These are phyloP conservation scores for Thraustotheca clavata DNA, from an alignment of 352 stramenopile genomes.

Conservation along the genomic window DNA sequence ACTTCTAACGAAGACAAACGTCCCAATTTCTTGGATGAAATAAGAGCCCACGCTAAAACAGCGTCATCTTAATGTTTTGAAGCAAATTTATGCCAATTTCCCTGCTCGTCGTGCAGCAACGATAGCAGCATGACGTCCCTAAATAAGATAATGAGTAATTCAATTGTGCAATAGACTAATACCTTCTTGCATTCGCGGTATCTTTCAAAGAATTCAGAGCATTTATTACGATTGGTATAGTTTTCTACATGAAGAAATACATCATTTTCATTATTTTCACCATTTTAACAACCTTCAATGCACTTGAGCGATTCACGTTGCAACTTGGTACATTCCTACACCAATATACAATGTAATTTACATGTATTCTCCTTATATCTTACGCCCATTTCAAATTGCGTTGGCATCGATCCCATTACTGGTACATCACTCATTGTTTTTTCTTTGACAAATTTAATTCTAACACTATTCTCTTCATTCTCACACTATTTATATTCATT, in stretches of 20 bases:
- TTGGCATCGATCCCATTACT: not conserved
- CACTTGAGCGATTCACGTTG: slow-evolving; percentile 18
- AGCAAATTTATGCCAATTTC: slow-evolving; percentile 3
- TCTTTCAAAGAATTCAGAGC: slow-evolving; percentile 18
- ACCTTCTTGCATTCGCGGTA: slow-evolving; percentile 23
- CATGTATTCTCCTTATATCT: not conserved
- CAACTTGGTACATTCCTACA: slow-evolving; percentile 15
- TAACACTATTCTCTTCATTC: too few species aligned
- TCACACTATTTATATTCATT: too few species aligned
- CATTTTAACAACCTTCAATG: slow-evolving; percentile 4
- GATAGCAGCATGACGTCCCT: slow-evolving; percentile 16
- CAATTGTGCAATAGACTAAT: not conserved
- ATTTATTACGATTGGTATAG: slow-evolving; percentile 14
- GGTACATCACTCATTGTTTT: not conserved
- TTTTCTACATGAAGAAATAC: not conserved
- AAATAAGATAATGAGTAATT: not conserved
- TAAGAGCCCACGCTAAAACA: slow-evolving; percentile 30
- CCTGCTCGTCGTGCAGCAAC: slow-evolving; percentile 14
- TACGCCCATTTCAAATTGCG: slow-evolving; percentile 20
- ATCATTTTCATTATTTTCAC: not conserved
- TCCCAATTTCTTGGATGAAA: slow-evolving; percentile 42
- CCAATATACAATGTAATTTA: not conserved
- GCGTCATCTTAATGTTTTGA: slow-evolving; percentile 8
- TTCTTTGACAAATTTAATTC: too few species aligned
- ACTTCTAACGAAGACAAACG: not conserved